Percentiles rank a stretch among this genome's conserved stretches.
phyloP scores from a whole-genome alignment of 495 filamentous ascomycete genomes.

The Aspergillus bridgeri region DNA sequence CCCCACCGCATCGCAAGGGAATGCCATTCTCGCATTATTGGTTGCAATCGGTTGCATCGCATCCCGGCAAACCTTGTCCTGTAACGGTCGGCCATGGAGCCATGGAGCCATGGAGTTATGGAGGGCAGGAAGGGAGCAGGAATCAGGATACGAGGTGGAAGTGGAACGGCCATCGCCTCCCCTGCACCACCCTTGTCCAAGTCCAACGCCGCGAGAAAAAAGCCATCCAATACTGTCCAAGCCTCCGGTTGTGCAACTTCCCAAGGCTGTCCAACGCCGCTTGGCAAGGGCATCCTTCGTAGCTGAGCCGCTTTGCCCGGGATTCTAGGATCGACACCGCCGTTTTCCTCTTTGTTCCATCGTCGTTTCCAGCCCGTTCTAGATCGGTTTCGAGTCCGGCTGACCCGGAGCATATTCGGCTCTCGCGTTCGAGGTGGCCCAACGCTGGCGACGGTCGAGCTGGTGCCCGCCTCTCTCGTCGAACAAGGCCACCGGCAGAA shows the following conservation, averaged over 20 bases:
- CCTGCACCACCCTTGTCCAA: too few species aligned
- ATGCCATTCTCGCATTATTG: background rate
- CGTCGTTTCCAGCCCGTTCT: constrained; percentile 6
- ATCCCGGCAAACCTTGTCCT: background rate
- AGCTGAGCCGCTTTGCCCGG: constrained; percentile 1
- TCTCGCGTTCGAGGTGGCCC: background rate
- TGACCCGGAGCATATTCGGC: background rate
- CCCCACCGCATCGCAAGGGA: background rate
- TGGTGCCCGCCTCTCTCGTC: too few species aligned
- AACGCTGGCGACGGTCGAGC: background rate
- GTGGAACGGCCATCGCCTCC: too few species aligned
- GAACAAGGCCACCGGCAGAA: too few species aligned
- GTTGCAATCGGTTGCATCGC: too few species aligned
- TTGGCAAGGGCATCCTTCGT: background rate
- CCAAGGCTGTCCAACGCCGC: background rate
- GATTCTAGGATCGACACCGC: background rate
- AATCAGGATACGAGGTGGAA: too few species aligned
- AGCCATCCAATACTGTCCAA: too few species aligned
- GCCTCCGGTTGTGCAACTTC: background rate
- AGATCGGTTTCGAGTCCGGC: background rate
- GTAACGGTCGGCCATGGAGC: background rate
- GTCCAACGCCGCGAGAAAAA: too few species aligned
- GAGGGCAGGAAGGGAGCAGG: background rate
- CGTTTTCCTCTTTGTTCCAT: background rate
- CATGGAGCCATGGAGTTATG: background rate